Base-by-base conservation (phyloP, 257 asterid genomes). In the Cruciata laevipes region DNA sequence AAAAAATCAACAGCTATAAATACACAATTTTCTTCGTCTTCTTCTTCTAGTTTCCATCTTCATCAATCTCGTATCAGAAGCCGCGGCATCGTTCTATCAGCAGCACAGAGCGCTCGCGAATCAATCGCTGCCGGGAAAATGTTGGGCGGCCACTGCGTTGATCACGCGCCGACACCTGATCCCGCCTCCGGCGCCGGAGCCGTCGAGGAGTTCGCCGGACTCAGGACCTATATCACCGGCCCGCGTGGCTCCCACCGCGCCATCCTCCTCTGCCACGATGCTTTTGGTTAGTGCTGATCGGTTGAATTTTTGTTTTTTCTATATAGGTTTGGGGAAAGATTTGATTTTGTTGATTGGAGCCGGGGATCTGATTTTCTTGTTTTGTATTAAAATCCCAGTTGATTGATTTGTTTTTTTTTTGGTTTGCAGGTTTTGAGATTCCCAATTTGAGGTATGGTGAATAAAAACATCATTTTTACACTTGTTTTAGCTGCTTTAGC, bases 381-480 rank as follows among this genome's bases (percentile, higher is more conserved):
- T 21, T 21, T 40, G 23, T 21, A 1, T 10, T 2, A 44, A 32
- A 25, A 63, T n/a, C 14, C 23, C 3, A 63, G 25, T 4, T 11
- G 55, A 24, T 47, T 6, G 16, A 18, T 65, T 24, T 47, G 27
- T 24, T 3, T 0, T 16, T 23, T 56, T 65, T 24, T 40, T 65
- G 23, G 6, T 42, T 70, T 77, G 76, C 82, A 87, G 95, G 92
- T 8, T 83, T 63, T 75, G 92, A 85, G 81, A 87, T 85, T 74
- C 90, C 88, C 60, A 81, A 75, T 18, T 65, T 85, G 82, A 83
- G 95, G 95, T 87, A 80, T n/a, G 56, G 37, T 63, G 60, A 25
- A 4, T 13, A 2, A 7, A 37, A 37, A 4, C 11, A 42, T 30
- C 20, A 7, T 7, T 8, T 0, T 11, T 9, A 2, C n/a, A 3